Evolutionary conservation across 352 stramenopile genomes (phyloP).

Genomic region (Pythium phragmitis): DNA sequence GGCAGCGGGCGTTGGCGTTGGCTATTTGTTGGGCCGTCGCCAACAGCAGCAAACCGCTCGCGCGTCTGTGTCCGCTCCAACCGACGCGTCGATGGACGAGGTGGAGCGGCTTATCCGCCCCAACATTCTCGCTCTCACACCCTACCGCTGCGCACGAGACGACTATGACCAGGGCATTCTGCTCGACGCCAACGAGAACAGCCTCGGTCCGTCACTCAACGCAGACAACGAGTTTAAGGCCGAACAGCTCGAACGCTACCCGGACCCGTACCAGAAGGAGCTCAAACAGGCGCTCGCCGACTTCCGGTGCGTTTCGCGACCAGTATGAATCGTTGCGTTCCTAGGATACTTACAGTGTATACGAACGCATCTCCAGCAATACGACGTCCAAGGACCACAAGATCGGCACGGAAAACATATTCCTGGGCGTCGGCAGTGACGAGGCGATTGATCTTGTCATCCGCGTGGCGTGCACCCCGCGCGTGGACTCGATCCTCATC

Average conservation of each 20-base stretch:
- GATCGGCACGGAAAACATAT: slow-evolving; percentile 92
- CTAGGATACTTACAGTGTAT: no score
- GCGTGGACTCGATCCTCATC: slow-evolving; percentile 93
- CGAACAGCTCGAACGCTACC: slow-evolving; percentile 93
- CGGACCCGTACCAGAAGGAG: slow-evolving; percentile 92
- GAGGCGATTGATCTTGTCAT: slow-evolving; percentile 99
- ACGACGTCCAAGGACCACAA: slow-evolving; percentile 41
- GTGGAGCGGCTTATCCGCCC: slow-evolving; percentile 90
- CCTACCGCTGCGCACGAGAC: slow-evolving; percentile 97
- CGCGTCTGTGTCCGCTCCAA: neutral
- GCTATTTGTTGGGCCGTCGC: slow-evolving; percentile 61
- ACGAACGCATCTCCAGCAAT: slow-evolving; percentile 38
- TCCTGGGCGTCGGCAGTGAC: slow-evolving; percentile 97
- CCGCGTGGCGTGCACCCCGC: slow-evolving; percentile 94
- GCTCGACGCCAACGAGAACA: slow-evolving; percentile 99
- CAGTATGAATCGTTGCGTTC: neutral
- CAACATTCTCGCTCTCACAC: slow-evolving; percentile 95
- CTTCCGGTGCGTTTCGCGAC: slow-evolving; percentile 45
- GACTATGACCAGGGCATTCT: slow-evolving; percentile 94
- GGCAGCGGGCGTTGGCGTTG: slow-evolving; percentile 62
- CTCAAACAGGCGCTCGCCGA: slow-evolving; percentile 92
- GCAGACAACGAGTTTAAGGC: slow-evolving; percentile 66
- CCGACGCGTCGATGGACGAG: slow-evolving; percentile 40
- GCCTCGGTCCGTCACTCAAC: slow-evolving; percentile 87
- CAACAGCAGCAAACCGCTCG: slow-evolving; percentile 26